Evolutionary conservation across 2,329 filamentous ascomycete genomes (phyloP), one percentile per base, ranked within the genome.

Genomic region (Magnaporthiopsis rhizophila): DNA sequence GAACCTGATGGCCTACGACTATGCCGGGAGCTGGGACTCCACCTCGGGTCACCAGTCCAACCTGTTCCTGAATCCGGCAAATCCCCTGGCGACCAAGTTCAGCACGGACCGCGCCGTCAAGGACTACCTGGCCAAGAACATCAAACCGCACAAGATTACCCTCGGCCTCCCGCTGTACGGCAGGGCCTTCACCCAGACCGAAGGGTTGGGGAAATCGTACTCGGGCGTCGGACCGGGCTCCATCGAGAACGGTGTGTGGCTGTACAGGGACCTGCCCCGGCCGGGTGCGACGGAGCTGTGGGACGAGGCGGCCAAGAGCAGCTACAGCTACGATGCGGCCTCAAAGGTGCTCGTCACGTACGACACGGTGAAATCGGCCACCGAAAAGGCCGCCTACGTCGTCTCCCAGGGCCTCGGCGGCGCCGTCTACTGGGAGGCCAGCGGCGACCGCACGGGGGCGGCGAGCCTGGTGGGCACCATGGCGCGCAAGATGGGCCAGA

Each of bases 391-490:
- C 0, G 72, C 78, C 11, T 95, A 88, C 71, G 80, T 95, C 68
- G 77, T 79, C 68, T 70, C 77, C 28, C 79, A 80, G 63, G 78
- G 83, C 0, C 81, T 96, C 1, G 91, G 89, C 1, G 91, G 91
- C 15, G 87, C 85, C 0, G 90, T 95, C 80, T 96, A 89, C 83
- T 96, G 91, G 91, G 91, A 96, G 75, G 88, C 86, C 12, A 89
- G 85, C 68, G 87, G 86, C 15, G 91, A 96, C 70, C 78, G 74
- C 67, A 69, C 67, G 0, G 82, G 79, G 38, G 71, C 70, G 1
- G 67, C 69, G 26, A 92, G 89, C 69, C 76, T 95, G 67, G 84
- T 90, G 26, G 73, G 76, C 24, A 81, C 81, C 9, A 71, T 84
- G 66, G 79, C 81, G 3, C 74, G 74, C 56, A 78, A 69, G 3